Evolutionary conservation across 2,329 filamentous ascomycete genomes (phyloP), one percentile per base, ranked within the genome.

Genomic region (Aspergillus sp.): DNA sequence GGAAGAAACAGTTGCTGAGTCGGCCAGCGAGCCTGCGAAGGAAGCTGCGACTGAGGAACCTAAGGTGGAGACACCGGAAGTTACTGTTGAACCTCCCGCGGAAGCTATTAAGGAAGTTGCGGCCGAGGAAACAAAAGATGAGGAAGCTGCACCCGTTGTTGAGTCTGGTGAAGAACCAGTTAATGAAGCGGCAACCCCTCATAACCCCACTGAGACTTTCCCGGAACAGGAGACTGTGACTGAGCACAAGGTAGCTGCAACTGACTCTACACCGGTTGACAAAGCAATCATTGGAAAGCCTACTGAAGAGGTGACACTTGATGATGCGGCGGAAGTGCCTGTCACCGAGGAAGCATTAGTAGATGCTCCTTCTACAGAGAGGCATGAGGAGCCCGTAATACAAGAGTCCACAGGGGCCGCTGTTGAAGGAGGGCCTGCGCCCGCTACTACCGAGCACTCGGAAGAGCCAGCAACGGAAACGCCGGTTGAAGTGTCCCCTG

Each of bases 41-140:
- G 56, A 55, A 20, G 15, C 46, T n/a, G 42, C 33, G 5, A 39
- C 41, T n/a, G 58, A 63, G 34, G 64, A 60, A 47, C 40, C 61
- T 13, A 48, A 48, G 3, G 40, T 40, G n/a, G 51, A 61, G 27
- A 55, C 62, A 50, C 20, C 56, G 4, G 44, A 24, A 34, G 42
- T 34, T 6, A n/a, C 46, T 9, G 46, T 15, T 30, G 46, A 48
- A 37, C 12, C 46, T 48, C 30, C n/a, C 7, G 15, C 27, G 4
- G 37, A 51, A 51, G 3, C 49, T 3, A 20, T 17, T 13, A 27
- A 13, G 49, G 49, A 20, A 51, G 45, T 3, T 22, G 42, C 27
- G 19, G 11, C 44, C 11, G 17, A 48, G 30, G 52, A 48, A 27
- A 13, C 20, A 22, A 24, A 27, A 30, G 9, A 39, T 12, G 57